These are phyloP conservation scores for Oryza officinalis DNA, from an alignment of 176 grass and related monocot species.

Conservation along the genomic window DNA sequence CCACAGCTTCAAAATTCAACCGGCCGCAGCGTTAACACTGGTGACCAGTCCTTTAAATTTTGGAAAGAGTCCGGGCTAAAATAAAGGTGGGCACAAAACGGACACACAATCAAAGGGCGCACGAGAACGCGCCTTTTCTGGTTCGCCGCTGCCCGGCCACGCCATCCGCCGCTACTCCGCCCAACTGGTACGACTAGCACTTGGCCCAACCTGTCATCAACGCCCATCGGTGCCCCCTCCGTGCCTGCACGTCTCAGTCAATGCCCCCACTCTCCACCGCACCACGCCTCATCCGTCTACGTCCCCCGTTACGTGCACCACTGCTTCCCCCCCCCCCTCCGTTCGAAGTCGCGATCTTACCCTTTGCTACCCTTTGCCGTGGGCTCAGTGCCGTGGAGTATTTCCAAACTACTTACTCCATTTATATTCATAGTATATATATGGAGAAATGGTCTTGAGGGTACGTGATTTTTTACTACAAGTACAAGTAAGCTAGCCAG, in stretches of 20 bases:
- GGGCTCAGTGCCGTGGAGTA: slow-evolving; percentile 22
- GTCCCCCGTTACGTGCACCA: slow-evolving; percentile 35
- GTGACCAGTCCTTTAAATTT: neutral
- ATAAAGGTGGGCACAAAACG: fast-evolving
- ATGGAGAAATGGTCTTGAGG: neutral
- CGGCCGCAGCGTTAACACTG: neutral
- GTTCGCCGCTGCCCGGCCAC: slow-evolving; percentile 25
- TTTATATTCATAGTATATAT: no score
- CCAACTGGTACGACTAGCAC: slow-evolving; percentile 12
- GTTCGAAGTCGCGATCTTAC: neutral
- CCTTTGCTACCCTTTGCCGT: neutral
- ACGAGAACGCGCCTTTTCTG: neutral
- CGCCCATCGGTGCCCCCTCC: slow-evolving; percentile 43
- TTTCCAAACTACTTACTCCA: neutral
- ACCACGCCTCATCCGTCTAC: slow-evolving; percentile 34
- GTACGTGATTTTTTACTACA: no score
- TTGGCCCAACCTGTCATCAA: slow-evolving; percentile 34
- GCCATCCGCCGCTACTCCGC: slow-evolving; percentile 27
- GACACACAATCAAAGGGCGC: neutral
- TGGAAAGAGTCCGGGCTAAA: neutral
- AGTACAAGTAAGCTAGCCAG: no score
- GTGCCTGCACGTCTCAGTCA: slow-evolving; percentile 55
- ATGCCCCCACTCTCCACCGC: slow-evolving; percentile 46
- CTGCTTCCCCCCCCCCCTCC: neutral
- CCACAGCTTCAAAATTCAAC: neutral